phyloP scores from a whole-genome alignment of 2,329 filamentous ascomycete species.

The Stachybotrys echinatus region DNA sequence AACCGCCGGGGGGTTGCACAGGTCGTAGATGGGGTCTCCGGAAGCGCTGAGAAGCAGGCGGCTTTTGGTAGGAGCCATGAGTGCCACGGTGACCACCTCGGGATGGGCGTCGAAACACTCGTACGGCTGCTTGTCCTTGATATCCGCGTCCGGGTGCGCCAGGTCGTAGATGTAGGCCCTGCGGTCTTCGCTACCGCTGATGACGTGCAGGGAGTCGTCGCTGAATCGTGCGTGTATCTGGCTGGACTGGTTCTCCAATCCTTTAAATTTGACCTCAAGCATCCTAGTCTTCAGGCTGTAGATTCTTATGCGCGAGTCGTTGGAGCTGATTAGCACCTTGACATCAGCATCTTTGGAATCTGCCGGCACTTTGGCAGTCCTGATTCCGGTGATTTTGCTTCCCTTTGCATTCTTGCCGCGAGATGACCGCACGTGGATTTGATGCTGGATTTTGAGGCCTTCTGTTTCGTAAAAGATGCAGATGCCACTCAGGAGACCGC shows the following conservation, averaged over 20 bases:
- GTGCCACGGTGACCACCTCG: conserved; percentile 81
- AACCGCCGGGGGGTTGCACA: conserved; percentile 92
- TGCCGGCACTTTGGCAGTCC: conserved; percentile 58
- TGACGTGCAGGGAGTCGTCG: conserved; percentile 79
- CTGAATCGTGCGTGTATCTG: conserved; percentile 89
- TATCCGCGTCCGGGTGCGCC: conserved; percentile 47
- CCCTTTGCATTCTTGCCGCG: conserved; percentile 91
- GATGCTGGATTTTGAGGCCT: conserved; percentile 74
- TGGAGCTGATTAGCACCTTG: conserved; percentile 87
- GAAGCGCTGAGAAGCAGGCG: conserved; percentile 73
- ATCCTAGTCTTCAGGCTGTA: conserved; percentile 84
- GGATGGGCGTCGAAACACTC: conserved; percentile 91
- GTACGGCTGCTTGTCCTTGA: conserved; percentile 73
- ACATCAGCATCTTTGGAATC: conserved; percentile 53
- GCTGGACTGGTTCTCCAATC: conserved; percentile 82
- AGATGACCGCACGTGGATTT: conserved; percentile 90
- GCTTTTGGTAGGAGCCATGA: conserved; percentile 76
- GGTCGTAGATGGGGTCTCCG: conserved; percentile 88
- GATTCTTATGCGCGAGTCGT: conserved; percentile 85
- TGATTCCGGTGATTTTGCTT: conserved; percentile 94
- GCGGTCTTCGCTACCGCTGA: conserved; percentile 89
- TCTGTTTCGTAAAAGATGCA: conserved; percentile 93
- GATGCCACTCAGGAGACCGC: conserved; percentile 77
- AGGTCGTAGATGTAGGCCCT: conserved; percentile 84
- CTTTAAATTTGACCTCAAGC: conserved; percentile 84